A percentile compares a stretch with the other conserved stretches of the same genome.
Conservation (phyloP, 2,329 filamentous ascomycete species). For the Cordyceps cicadae region DNA sequence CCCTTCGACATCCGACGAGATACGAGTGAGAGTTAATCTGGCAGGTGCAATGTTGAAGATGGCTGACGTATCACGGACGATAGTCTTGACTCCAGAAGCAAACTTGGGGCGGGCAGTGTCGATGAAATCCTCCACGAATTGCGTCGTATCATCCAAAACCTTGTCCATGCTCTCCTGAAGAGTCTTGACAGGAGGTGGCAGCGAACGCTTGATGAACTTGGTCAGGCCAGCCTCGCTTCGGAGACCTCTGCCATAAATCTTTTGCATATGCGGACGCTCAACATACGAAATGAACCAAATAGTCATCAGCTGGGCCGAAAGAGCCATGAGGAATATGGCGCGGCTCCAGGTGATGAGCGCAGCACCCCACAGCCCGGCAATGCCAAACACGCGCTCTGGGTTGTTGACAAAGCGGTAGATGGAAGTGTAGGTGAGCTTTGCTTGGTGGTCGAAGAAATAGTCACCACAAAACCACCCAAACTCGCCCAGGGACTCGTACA, state of each 20-base stretch:
- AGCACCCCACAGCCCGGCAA: slow-evolving; percentile 91
- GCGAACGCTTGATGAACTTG: slow-evolving; percentile 78
- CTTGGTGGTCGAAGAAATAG: slow-evolving; percentile 89
- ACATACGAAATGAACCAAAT: slow-evolving; percentile 86
- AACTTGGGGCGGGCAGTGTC: slow-evolving; percentile 80
- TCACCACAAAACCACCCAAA: slow-evolving; percentile 99
- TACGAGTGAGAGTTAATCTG: slow-evolving; percentile 70
- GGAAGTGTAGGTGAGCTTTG: slow-evolving; percentile 85
- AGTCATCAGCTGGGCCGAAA: slow-evolving; percentile 77
- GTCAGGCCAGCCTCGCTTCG: slow-evolving; percentile 84
- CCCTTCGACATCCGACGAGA: slow-evolving; percentile 72
- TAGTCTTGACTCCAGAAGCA: slow-evolving; percentile 73
- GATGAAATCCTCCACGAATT: slow-evolving; percentile 85
- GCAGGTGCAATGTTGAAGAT: slow-evolving; percentile 86
- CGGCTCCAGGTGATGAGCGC: slow-evolving; percentile 88
- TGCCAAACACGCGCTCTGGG: slow-evolving; percentile 85
- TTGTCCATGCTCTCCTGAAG: slow-evolving; percentile 82
- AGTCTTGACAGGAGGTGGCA: slow-evolving; percentile 74
- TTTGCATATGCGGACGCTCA: slow-evolving; percentile 96
- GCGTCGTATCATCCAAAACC: slow-evolving; percentile 75
- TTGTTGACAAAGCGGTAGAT: slow-evolving; percentile 99
- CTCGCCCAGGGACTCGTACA: slow-evolving; percentile 91
- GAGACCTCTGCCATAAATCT: slow-evolving; percentile 80
- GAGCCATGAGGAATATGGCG: slow-evolving; percentile 75
- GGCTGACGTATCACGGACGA: slow-evolving; percentile 79